Base-by-base conservation (phyloP, 2,329 filamentous ascomycete species). In the Aspergillus transmontanensis region DNA sequence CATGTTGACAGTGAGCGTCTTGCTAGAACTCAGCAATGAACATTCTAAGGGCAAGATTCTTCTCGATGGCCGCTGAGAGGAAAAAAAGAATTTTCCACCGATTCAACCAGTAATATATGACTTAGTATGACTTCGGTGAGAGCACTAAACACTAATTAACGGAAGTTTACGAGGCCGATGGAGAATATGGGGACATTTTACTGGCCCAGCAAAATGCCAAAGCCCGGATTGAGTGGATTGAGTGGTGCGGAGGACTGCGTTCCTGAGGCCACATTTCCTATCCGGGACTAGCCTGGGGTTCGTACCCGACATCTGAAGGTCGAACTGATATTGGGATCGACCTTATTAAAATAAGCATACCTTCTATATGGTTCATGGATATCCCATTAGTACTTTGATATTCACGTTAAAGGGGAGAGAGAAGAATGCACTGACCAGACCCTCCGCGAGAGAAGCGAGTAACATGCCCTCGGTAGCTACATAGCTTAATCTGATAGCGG, bases 1-100 rank as follows among this genome's bases (percentile, higher is more conserved):
- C 71, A 72, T 73, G 14, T 21, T 32, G 14, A 51, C 12, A 30
- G 16, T 30, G 23, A 6, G 26, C 14, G 14, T 19, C 6, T 26
- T 28, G 12, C 21, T 26, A 48, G 21, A 48, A 7, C 23, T 48
- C 6, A 9, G 12, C 45, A 26, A 14, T 12, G 45, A 48, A 26
- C 45, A 48, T 48, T 48, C 23, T n/a, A 2, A 30, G 46, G 23
- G 16, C 46, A 50, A 19, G 26, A 50, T 28, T 30, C 14, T 50
- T 50, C 23, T 30, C 26, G 16, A 50, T 28, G 14, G 9, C 26
- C 23, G 12, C 30, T 28, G 46, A 50, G 16, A 51, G 14, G 16
- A 3, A 51, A 32, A 51, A n/a, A n/a, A 21, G 19, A 32, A 12
- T 32, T 51, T 51, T 34, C 21, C 3, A 11, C 48, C 11, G 32